These are phyloP conservation scores for Colletotrichum sp. DNA, from an alignment of 2,329 filamentous ascomycete species.

Conservation along the genomic window DNA sequence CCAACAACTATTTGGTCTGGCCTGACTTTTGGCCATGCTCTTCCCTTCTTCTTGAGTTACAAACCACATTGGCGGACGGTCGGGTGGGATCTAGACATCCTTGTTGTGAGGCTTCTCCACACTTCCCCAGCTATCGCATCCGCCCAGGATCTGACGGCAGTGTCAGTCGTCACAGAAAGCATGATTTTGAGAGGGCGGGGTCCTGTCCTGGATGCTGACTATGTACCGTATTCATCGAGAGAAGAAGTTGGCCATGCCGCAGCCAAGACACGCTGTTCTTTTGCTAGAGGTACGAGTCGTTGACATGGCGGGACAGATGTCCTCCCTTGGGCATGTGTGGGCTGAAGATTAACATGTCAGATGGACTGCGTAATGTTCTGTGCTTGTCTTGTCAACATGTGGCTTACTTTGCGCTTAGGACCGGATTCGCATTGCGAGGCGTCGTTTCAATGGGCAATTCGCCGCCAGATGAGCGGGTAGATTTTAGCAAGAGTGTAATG, in stretches of 20 bases:
- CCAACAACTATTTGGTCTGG: not conserved
- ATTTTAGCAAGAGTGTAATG: not conserved
- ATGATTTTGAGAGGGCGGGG: not conserved
- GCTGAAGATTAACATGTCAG: not conserved
- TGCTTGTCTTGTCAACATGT: not conserved
- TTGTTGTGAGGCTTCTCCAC: not conserved
- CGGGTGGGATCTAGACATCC: not conserved
- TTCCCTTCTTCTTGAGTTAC: not conserved
- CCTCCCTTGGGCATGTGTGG: not conserved
- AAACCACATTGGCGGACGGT: not conserved
- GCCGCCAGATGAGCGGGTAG: not conserved
- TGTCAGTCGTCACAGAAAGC: not conserved
- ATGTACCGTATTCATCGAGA: not conserved
- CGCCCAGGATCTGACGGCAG: not conserved
- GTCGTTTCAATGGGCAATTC: not conserved
- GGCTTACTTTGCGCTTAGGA: constrained; percentile 9
- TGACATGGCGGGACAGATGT: not conserved
- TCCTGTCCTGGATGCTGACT: not conserved
- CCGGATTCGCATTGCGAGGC: not conserved
- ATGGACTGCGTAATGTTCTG: not conserved
- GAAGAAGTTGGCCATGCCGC: not conserved
- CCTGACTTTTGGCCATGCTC: not conserved
- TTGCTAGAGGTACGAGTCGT: not conserved
- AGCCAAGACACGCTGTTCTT: not conserved
- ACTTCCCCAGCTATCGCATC: not conserved